Evolutionary conservation across 768 basidiomycete genomes (phyloP), one percentile per base, ranked within the genome.

Genomic region (Lyophyllum semitale): DNA sequence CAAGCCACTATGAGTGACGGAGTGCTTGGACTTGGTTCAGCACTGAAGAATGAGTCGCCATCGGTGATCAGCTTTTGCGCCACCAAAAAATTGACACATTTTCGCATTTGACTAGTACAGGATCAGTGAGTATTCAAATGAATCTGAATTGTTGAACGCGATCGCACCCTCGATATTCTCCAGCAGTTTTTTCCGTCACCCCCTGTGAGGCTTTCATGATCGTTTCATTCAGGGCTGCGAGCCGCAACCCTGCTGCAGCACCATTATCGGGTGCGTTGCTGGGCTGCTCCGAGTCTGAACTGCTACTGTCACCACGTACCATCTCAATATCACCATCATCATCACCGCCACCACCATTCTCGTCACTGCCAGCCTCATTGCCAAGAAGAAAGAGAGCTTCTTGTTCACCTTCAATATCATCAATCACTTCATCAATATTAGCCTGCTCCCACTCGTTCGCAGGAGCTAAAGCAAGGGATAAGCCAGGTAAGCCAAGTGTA

Each of bases 81-180:
- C 13, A 50, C 37, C 5, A 67, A 32, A 37, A 67, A 70, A 17
- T 43, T n/a, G 8, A 59, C 53, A 41, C 55, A 62, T 42, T 55
- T 48, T 15, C 53, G 33, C 43, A 63, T 67, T 8, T 62, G 52
- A 7, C 68, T 67, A 46, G 22, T 26, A 22, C 9, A 42, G 25
- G n/a, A 25, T 46, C 2, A 25, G 33, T 29, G 42, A 3, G 35
- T 5, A 20, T 41, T 18, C 18, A 25, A 17, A n/a, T 27, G 15
- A 29, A 25, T 27, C 26, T 13, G 32, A 22, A 49, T 37, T 8
- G 23, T 38, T n/a, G n/a, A n/a, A n/a, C 8, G 12, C 17, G 12
- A 35, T 9, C 62, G n/a, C 38, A 71, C 73, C 65, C 49, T 42
- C 57, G 57, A 58, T 73, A 73, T 23, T 69, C 65, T 0, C 51